Conservation (phyloP, 441 rosid species). For the Isatis lusitanica region DNA sequence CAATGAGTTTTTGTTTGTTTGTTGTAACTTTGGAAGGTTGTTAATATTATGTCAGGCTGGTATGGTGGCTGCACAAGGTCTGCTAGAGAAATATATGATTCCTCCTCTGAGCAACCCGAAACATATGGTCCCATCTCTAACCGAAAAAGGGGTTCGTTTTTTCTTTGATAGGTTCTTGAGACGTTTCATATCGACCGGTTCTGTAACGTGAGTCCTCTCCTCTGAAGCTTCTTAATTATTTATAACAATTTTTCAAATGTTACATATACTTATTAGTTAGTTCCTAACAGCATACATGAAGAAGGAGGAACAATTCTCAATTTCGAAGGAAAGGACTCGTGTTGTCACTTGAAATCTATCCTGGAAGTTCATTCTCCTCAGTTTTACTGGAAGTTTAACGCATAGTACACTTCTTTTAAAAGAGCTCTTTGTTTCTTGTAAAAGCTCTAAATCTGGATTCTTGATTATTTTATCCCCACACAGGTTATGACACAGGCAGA, state of each 20-base stretch:
- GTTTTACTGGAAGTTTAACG: slow-evolving; percentile 87
- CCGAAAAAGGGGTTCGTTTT: slow-evolving; percentile 65
- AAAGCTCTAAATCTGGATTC: not conserved
- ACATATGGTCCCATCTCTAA: slow-evolving; percentile 65
- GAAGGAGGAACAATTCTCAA: slow-evolving; percentile 75
- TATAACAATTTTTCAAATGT: not conserved
- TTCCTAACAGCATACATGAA: slow-evolving; percentile 57
- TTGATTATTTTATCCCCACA: not conserved
- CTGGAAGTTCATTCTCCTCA: slow-evolving; percentile 72
- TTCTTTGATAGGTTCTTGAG: slow-evolving; percentile 68
- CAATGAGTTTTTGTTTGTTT: not conserved
- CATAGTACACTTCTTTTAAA: not conserved
- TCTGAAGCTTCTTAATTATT: no score
- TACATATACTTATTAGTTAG: not conserved
- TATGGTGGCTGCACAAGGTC: slow-evolving; percentile 48
- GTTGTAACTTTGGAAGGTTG: not conserved
- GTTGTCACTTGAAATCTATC: slow-evolving; percentile 42
- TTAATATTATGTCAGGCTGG: slow-evolving; percentile 48
- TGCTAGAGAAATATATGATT: slow-evolving; percentile 44
- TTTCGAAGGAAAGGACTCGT: slow-evolving; percentile 49
- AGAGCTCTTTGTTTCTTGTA: not conserved
- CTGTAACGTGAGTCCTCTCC: slow-evolving; percentile 56
- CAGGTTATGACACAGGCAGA: slow-evolving; percentile 89
- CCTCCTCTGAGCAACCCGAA: slow-evolving; percentile 48
- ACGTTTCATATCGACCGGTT: slow-evolving; percentile 58